phyloP scores from a whole-genome alignment of 768 basidiomycete species.

The Termitomyces titanicus region DNA sequence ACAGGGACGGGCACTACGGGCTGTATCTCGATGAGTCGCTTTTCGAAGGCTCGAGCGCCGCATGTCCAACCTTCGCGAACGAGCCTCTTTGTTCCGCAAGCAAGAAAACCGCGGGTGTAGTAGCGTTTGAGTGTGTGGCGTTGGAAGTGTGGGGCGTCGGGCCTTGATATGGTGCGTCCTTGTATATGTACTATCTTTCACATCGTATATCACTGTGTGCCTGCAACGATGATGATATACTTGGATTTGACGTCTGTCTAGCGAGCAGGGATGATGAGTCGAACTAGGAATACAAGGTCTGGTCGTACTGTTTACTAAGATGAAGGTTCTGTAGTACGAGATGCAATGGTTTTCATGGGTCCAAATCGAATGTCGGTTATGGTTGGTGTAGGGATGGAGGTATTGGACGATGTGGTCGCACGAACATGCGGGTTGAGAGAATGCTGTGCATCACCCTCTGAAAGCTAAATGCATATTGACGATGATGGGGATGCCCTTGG shows the following conservation, averaged over 20 bases:
- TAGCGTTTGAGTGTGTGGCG: slow-evolving; percentile 86
- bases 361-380: no score
- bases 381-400: no score
- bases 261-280: not conserved
- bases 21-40: slow-evolving; percentile 84
- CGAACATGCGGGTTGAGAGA: no score
- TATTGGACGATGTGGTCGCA: not conserved
- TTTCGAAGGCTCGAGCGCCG: slow-evolving; percentile 78
- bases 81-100: slow-evolving; percentile 68
- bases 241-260: not conserved
- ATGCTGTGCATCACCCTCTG: no score
- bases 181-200: no score
- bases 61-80: slow-evolving; percentile 85
- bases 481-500: no score
- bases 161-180: slow-evolving; percentile 24
- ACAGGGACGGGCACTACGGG: slow-evolving; percentile 85
- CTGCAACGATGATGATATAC: not conserved
- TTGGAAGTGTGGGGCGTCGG: slow-evolving; percentile 89
- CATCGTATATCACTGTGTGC: not conserved
- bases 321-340: not conserved
- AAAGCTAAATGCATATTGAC: no score
- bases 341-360: not conserved
- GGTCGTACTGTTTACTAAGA: no score
- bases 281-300: no score
- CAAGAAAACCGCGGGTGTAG: slow-evolving; percentile 41